Conservation (phyloP, 2,329 filamentous ascomycete species). For the Diplodia intermedia region DNA sequence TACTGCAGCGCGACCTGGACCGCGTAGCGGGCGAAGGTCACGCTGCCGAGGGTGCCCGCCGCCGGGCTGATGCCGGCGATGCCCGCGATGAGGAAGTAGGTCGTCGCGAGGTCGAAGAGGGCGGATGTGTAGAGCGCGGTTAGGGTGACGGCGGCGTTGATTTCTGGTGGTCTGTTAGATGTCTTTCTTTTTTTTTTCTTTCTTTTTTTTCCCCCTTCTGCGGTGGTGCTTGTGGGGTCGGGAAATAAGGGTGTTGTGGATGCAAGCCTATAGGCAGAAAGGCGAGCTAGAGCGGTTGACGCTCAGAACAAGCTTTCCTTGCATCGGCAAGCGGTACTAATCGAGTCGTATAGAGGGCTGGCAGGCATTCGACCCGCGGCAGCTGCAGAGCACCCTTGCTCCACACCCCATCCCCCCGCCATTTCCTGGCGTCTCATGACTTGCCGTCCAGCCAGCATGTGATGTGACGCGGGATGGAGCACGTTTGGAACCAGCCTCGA, state of each 20-base stretch:
- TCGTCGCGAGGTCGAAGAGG: conserved; percentile 68
- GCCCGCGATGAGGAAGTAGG: conserved; percentile 75
- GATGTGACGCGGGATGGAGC: neutral
- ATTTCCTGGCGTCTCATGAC: neutral
- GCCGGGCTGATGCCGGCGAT: conserved; percentile 79
- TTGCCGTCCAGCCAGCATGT: neutral
- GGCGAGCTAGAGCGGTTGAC: too few species aligned
- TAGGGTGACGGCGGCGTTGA: conserved; percentile 75
- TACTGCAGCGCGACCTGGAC: conserved; percentile 79
- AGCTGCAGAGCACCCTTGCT: conserved; percentile 1
- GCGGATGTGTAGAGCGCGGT: conserved; percentile 67
- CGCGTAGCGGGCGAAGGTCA: conserved; percentile 72
- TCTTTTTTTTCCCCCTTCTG: too few species aligned
- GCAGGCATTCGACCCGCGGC: neutral
- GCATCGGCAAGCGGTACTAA: neutral
- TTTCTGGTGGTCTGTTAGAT: conserved; percentile 55
- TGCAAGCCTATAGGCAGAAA: too few species aligned
- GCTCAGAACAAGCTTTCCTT: neutral
- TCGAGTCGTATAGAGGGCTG: neutral
- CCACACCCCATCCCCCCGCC: neutral
- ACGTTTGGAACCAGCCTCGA: neutral
- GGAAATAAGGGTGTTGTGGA: too few species aligned
- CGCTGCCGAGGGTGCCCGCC: conserved; percentile 68
- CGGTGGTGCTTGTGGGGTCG: too few species aligned
- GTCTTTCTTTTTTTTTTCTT: too few species aligned